Evolutionary conservation across 2,329 filamentous ascomycete species (phyloP).

Genomic region (Epichloe gansuensis): DNA sequence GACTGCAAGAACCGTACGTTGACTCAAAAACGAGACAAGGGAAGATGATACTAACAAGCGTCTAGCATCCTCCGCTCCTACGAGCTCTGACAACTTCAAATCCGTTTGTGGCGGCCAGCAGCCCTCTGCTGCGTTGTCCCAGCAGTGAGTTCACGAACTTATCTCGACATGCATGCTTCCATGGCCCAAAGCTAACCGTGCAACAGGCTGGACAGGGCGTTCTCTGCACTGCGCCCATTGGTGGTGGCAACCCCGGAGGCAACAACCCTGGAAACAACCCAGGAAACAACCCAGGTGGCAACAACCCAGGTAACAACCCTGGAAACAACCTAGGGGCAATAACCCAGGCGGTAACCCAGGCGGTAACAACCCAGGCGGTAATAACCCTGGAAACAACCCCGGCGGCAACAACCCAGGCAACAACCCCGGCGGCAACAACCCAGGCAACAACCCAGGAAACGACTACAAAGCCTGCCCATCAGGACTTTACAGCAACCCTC

Average conservation of each 20-base stretch:
- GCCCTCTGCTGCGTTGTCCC: conserved; percentile 1
- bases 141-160: background rate
- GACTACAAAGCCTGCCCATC: conserved; percentile 9
- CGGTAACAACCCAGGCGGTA: conserved; percentile 1
- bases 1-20: conserved; percentile 8
- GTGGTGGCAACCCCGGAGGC: background rate
- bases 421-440: conserved; percentile 4
- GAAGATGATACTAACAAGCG: background rate
- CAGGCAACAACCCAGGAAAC: conserved; percentile 2
- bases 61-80: background rate
- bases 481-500: conserved; percentile 17
- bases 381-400: background rate
- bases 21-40: background rate
- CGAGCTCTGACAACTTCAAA: background rate
- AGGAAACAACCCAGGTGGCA: background rate
- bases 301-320: background rate
- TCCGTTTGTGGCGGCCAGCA: background rate
- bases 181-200: no score
- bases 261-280: background rate
- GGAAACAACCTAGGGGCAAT: background rate
- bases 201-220: no score
- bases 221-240: background rate
- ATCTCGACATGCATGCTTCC: no score
- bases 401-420: background rate
- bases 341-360: background rate